phyloP scores from a whole-genome alignment of 805 yeast genomes.

The Barnettozyma sucrosica region DNA sequence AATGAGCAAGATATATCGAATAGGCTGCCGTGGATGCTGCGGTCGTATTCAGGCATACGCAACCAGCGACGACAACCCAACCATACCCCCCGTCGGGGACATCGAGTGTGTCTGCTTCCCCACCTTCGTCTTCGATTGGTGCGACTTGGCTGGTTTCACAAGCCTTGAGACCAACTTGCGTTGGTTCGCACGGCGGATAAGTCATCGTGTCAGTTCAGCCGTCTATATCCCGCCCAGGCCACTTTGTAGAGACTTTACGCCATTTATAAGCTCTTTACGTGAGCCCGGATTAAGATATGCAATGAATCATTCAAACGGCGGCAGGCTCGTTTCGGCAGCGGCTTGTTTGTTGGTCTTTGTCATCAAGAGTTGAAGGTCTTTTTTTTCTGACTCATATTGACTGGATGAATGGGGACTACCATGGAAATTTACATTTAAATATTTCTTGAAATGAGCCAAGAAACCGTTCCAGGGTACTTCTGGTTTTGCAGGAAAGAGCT shows the following conservation, averaged over 20 bases:
- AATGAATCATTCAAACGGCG: not conserved
- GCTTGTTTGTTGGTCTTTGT: not conserved
- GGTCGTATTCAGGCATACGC: conserved; percentile 13
- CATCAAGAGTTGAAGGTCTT: not conserved
- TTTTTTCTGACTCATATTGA: not conserved
- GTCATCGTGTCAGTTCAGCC: not conserved
- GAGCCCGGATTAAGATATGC: no score
- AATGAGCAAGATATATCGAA: conserved; percentile 58
- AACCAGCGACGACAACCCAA: conserved; percentile 22
- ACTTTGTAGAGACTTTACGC: no score
- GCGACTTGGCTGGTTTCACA: not conserved
- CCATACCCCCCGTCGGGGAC: conserved; percentile 48
- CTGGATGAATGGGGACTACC: not conserved
- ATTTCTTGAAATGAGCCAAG: no score
- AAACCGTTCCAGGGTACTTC: no score
- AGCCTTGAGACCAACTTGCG: not conserved
- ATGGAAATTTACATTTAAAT: no score
- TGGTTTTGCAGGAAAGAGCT: no score
- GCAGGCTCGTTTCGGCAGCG: not conserved
- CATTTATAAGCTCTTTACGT: not conserved
- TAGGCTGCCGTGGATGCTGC: conserved; percentile 26
- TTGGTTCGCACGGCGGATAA: not conserved
- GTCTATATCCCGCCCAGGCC: not conserved
- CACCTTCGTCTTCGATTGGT: not conserved
- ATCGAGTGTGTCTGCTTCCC: conserved; percentile 9